These are phyloP conservation scores for Fabrea salina DNA, from an alignment of 169 alveolate genomes.

Conservation along the genomic window DNA sequence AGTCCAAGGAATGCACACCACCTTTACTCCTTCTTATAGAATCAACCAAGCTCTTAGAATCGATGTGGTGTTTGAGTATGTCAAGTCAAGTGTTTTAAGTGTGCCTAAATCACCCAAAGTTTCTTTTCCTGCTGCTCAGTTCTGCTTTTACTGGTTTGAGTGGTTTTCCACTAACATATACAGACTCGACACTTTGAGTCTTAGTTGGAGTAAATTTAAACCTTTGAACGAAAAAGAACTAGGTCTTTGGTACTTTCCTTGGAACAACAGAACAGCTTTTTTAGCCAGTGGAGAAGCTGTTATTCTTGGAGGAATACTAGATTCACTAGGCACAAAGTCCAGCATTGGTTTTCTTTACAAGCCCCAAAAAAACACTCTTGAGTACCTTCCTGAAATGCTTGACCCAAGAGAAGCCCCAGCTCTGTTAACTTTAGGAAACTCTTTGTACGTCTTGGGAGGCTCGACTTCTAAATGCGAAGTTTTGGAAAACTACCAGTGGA, in stretches of 20 bases:
- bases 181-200: background rate
- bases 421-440: background rate
- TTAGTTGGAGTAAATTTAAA: background rate
- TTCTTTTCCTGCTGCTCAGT: background rate
- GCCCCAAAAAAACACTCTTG: background rate
- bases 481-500: too few species aligned
- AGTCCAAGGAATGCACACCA: conserved; percentile 13
- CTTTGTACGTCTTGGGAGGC: conserved; percentile 1
- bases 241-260: background rate
- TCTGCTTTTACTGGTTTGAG: conserved; percentile 17
- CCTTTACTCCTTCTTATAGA: background rate
- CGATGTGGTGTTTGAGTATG: background rate
- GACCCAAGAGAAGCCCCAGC: conserved; percentile 28
- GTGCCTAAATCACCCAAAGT: background rate
- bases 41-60: conserved; percentile 10
- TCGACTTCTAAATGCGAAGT: too few species aligned
- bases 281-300: background rate
- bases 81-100: background rate
- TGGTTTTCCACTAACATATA: conserved; percentile 6
- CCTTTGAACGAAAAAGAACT: background rate
- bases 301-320: conserved; percentile 10
- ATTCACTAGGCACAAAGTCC: background rate
- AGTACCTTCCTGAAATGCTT: background rate
- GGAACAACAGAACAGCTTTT: background rate
- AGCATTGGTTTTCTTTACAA: background rate